Conservation (phyloP, 805 yeast species). For the Ogataea siamensis region DNA sequence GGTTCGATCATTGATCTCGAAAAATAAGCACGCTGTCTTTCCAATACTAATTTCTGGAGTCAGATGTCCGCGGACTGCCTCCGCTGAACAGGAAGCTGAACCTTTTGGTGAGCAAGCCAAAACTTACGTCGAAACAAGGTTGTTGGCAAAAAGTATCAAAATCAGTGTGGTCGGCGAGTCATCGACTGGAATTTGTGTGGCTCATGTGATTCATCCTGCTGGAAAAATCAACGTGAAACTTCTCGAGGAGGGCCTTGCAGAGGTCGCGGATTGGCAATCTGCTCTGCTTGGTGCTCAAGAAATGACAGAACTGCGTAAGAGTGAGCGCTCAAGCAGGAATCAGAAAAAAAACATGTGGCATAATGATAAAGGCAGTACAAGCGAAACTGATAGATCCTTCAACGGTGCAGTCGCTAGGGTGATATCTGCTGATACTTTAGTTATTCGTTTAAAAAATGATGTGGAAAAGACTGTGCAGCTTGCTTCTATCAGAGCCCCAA, state of each 20-base stretch:
- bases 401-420: conserved; percentile 60
- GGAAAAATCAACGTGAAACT: conserved; percentile 72
- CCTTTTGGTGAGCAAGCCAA: conserved; percentile 69
- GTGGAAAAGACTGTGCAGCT: conserved; percentile 67
- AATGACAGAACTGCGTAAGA: conserved; percentile 61
- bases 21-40: conserved; percentile 52
- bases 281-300: conserved; percentile 58
- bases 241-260: conserved; percentile 68
- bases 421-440: conserved; percentile 66
- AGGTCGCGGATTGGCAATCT: conserved; percentile 80
- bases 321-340: conserved; percentile 60
- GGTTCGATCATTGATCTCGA: conserved; percentile 50
- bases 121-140: conserved; percentile 57
- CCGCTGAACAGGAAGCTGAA: conserved; percentile 42
- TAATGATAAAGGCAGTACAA: conserved; percentile 26
- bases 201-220: conserved; percentile 63
- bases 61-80: conserved; percentile 66
- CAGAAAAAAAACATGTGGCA: conserved; percentile 60
- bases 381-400: conserved; percentile 45
- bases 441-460: conserved; percentile 47
- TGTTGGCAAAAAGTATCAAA: conserved; percentile 59
- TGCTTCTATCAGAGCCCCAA: conserved; percentile 75
- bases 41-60: conserved; percentile 73
- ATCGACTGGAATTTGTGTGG: conserved; percentile 60
- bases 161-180: conserved; percentile 59